These are phyloP conservation scores for Tricholoma flavovirens DNA, from an alignment of 768 basidiomycete species.

Conservation along the genomic window DNA sequence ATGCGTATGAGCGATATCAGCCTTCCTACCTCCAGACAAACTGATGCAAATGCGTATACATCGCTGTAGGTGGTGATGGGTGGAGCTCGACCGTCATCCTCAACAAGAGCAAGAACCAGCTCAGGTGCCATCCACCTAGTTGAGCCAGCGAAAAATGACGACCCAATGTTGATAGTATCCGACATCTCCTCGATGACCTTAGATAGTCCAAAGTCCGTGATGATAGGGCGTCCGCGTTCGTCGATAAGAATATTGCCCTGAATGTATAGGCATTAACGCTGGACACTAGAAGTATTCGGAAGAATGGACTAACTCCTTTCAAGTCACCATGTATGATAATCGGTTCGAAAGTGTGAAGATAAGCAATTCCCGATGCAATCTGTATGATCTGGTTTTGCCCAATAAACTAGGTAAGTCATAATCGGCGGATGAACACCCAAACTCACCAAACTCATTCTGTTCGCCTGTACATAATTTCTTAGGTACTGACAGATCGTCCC, in stretches of 20 bases:
- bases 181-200: slow-evolving; percentile 51
- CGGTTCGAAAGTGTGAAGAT: slow-evolving; percentile 51
- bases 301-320: slow-evolving; percentile 41
- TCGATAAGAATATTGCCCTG: slow-evolving; percentile 56
- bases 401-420: not conserved
- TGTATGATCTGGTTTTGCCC: slow-evolving; percentile 37
- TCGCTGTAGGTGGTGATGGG: slow-evolving; percentile 48
- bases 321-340: slow-evolving; percentile 57
- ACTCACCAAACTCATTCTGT: slow-evolving; percentile 45
- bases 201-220: slow-evolving; percentile 60
- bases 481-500: slow-evolving; percentile 51
- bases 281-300: slow-evolving; percentile 3
- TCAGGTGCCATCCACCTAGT: slow-evolving; percentile 58
- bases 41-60: slow-evolving; percentile 55
- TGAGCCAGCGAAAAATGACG: slow-evolving; percentile 43
- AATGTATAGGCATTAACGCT: not conserved
- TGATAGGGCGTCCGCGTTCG: slow-evolving; percentile 44
- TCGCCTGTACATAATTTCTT: slow-evolving; percentile 32
- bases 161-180: slow-evolving; percentile 29
- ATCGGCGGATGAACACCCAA: too few relatives aligned
- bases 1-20: too few relatives aligned
- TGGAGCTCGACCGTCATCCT: slow-evolving; percentile 37
- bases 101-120: slow-evolving; percentile 42
- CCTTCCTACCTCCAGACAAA: slow-evolving; percentile 56
- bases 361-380: slow-evolving; percentile 51